Evolutionary conservation across 257 asterid genomes (phyloP).

Genomic region (Phtheirospermum japonicum): DNA sequence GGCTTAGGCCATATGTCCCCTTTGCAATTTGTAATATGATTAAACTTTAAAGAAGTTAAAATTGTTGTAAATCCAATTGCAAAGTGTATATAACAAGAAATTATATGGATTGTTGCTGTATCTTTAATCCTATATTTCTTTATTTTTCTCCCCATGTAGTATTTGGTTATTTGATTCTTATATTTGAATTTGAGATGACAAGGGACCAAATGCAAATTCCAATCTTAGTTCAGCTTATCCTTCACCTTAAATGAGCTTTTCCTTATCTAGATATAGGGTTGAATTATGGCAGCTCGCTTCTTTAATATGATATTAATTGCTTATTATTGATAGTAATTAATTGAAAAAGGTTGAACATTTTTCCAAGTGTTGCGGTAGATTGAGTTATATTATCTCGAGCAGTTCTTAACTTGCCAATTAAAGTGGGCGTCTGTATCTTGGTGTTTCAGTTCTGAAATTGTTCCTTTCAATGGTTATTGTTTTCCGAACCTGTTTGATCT

Average conservation of each 20-base stretch:
- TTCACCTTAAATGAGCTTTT: slow-evolving; percentile 12
- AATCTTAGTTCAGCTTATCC: slow-evolving; percentile 8
- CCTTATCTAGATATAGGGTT: slow-evolving; percentile 14
- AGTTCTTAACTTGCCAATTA: slow-evolving; percentile 12
- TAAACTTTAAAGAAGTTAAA: background rate
- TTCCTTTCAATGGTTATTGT: slow-evolving; percentile 5
- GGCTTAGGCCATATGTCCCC: slow-evolving; percentile 1
- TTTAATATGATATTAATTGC: slow-evolving; percentile 18
- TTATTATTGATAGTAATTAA: background rate
- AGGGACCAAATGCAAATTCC: background rate
- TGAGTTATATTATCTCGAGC: slow-evolving; percentile 3
- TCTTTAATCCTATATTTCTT: background rate
- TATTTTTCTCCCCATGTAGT: background rate
- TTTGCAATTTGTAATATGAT: background rate
- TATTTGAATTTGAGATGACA: slow-evolving; percentile 14
- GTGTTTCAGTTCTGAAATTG: slow-evolving; percentile 2
- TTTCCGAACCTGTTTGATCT: background rate
- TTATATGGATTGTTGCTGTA: slow-evolving; percentile 19
- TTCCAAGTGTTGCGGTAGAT: background rate
- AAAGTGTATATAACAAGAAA: slow-evolving; percentile 2
- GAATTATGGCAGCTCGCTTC: slow-evolving; percentile 22
- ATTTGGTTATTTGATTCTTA: slow-evolving; percentile 18
- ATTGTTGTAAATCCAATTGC: background rate
- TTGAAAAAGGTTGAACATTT: background rate
- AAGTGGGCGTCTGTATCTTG: slow-evolving; percentile 5